Percentiles rank a stretch among this genome's conserved stretches.
Evolutionary conservation across 1,284 basidiomycete species (phyloP).

Genomic region (Cutaneotrichosporon sp.): DNA sequence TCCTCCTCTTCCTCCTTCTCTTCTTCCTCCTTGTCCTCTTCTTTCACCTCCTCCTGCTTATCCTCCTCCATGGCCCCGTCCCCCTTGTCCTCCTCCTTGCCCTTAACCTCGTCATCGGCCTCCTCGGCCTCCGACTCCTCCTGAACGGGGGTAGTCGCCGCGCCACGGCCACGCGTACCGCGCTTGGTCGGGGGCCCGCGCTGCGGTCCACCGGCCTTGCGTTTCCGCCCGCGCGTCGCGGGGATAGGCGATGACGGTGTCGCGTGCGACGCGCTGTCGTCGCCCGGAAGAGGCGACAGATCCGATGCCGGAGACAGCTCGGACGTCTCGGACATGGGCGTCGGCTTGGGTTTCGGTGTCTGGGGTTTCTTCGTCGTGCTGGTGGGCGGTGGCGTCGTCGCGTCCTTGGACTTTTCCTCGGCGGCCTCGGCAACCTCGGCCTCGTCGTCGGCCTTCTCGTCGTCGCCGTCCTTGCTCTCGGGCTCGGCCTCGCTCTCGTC

Average conservation of each 20-base stretch:
- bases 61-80: neutral
- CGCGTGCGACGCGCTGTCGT: constrained; percentile 1
- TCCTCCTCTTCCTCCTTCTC: neutral
- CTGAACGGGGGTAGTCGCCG: neutral
- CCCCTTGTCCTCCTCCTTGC: neutral
- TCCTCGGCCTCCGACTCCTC: constrained; percentile 4
- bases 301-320: constrained; percentile 7
- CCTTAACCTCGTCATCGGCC: neutral
- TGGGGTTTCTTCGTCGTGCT: neutral
- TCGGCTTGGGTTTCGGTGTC: neutral
- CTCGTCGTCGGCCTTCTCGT: neutral
- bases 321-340: neutral
- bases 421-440: neutral
- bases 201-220: neutral
- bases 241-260: constrained; percentile 8
- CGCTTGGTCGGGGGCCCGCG: constrained; percentile 1
- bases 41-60: constrained; percentile 28
- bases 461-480: constrained; percentile 2
- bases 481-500: neutral
- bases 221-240: constrained; percentile 7
- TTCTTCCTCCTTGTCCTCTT: neutral
- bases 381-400: neutral
- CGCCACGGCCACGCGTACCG: neutral
- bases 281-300: constrained; percentile 9
- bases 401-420: neutral